Percentiles rank a stretch among this genome's conserved stretches.
phyloP scores from a whole-genome alignment of 768 basidiomycete genomes.

The Lentinula lateritia region DNA sequence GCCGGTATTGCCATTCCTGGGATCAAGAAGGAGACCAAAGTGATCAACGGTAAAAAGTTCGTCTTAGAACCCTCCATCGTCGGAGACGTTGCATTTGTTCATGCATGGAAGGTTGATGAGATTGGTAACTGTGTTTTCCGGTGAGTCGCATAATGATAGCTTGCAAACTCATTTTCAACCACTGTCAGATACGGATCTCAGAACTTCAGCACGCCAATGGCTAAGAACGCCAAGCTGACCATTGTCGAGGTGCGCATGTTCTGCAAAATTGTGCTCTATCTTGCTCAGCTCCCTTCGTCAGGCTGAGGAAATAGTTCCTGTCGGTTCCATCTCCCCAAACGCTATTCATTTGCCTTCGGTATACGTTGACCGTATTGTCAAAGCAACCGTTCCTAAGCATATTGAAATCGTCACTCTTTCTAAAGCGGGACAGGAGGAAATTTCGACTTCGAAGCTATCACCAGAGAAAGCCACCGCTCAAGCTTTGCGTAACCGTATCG shows the following conservation, averaged over 20 bases:
- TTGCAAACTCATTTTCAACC: neutral
- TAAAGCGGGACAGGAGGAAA: conserved; percentile 17
- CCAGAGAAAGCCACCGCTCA: conserved; percentile 50
- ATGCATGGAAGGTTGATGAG: conserved; percentile 92
- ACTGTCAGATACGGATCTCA: conserved; percentile 69
- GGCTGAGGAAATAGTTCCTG: conserved; percentile 88
- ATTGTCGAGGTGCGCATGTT: conserved; percentile 70
- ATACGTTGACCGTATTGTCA: conserved; percentile 86
- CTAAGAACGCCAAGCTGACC: conserved; percentile 81
- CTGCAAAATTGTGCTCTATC: neutral
- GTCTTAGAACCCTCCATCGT: conserved; percentile 76
- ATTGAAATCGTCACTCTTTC: conserved; percentile 76
- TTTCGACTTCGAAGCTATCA: conserved; percentile 18
- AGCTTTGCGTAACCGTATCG: conserved; percentile 67
- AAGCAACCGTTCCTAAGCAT: conserved; percentile 66
- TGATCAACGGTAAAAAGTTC: conserved; percentile 75
- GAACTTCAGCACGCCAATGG: conserved; percentile 87
- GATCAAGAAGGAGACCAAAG: conserved; percentile 68
- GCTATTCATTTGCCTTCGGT: conserved; percentile 79
- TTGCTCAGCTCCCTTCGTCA: conserved; percentile 18
- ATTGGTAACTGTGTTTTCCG: conserved; percentile 89
- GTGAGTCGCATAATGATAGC: conserved; percentile 28
- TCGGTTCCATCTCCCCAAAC: conserved; percentile 76
- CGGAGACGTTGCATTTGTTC: conserved; percentile 80
- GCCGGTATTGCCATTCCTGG: conserved; percentile 70